Evolutionary conservation across 176 grass and related monocot species (phyloP), one percentile per base, ranked within the genome.

Genomic region (Bolboschoenus planiculmis): DNA sequence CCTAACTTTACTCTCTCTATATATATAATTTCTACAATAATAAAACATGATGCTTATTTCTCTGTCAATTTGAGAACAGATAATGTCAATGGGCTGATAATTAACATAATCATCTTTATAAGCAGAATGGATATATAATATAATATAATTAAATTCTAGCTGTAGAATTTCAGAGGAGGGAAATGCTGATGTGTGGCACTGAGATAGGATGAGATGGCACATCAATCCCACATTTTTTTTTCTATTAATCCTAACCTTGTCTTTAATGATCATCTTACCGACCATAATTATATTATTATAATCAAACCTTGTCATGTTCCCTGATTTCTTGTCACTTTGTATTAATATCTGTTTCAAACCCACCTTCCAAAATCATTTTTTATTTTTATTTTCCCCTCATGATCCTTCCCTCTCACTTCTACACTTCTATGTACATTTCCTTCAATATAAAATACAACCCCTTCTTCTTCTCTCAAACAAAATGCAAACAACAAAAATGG

Each of bases 281-380:
- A 85, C 83, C 39, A 66, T 83, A 83, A 83, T n/a, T 51, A 83
- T 83, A 83, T 83, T 83, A 67, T 81, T 50, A 37, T 78, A 85
- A 86, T 82, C 63, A 74, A 90, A 81, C 71, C 75, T 57, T 87
- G 79, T 44, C 75, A 54, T 92, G 84, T 86, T 44, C 60, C 78
- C 78, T 59, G 44, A 92, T 90, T 74, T 16, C 53, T 56, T 73
- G 61, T 91, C 81, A 60, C 85, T 58, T 4, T 81, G 60, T 59
- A 29, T 2, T 31, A 83, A 65, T 16, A 56, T 8, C 34, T 56
- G 77, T 89, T 87, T 87, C 31, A 59, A 94, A 91, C 87, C 83
- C 87, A 88, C 87, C 89, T 87, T 91, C 89, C 83, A 27, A 86
- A 85, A 87, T 42, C 84, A 56, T 53, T 2, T 16, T 53, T 16